Evolutionary conservation across 176 grass and related monocot genomes (phyloP).

Genomic region (Thalia dealbata): DNA sequence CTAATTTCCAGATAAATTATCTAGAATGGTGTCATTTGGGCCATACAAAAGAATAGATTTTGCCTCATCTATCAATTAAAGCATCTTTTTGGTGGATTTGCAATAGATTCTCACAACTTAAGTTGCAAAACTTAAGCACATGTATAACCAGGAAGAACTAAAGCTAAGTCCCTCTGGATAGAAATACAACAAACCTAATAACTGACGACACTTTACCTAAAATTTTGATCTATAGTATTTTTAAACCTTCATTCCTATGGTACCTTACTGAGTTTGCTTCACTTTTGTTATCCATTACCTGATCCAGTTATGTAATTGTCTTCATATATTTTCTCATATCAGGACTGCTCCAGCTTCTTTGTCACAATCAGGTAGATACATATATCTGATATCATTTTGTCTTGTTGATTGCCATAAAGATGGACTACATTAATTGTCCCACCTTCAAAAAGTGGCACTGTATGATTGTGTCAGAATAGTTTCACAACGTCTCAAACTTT

Average conservation of each 20-base stretch:
- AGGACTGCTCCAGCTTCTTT: neutral
- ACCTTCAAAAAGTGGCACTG: no score
- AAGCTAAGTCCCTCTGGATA: no score
- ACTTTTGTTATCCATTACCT: no score
- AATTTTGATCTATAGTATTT: neutral
- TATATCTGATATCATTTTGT: neutral
- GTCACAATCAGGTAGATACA: neutral
- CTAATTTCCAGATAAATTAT: neutral
- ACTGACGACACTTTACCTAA: neutral
- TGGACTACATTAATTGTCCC: neutral
- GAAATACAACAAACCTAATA: neutral
- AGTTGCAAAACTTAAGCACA: no score
- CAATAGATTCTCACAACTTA: neutral
- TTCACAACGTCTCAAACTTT: no score
- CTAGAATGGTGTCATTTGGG: neutral
- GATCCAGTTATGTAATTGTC: neutral
- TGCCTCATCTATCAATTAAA: neutral
- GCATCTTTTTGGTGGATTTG: neutral
- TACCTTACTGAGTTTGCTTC: neutral
- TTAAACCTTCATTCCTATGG: no score
- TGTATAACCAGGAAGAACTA: no score
- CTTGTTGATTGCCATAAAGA: neutral
- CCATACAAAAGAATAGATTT: neutral
- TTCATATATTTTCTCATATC: neutral
- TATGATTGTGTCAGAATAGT: no score